phyloP scores from a whole-genome alignment of 2,329 filamentous ascomycete species.

The Aspergillus puulaauensis region DNA sequence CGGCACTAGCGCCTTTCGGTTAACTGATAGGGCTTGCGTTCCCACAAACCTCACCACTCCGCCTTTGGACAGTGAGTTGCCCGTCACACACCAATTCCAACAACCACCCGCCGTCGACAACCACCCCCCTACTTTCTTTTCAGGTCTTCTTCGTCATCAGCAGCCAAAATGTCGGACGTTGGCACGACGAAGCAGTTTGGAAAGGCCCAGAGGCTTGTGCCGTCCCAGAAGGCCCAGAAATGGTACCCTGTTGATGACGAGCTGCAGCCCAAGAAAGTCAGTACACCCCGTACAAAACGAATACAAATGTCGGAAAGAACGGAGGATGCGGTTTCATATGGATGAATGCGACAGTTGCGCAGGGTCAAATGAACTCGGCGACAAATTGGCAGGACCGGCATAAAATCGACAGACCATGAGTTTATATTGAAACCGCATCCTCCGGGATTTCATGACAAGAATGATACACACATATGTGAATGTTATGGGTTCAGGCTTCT shows the following conservation, averaged over 20 bases:
- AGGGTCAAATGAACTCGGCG: slow-evolving; percentile 18
- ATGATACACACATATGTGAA: background rate
- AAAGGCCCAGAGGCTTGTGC: slow-evolving; percentile 91
- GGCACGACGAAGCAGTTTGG: slow-evolving; percentile 89
- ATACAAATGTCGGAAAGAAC: slow-evolving; percentile 16
- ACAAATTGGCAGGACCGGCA: slow-evolving; percentile 15
- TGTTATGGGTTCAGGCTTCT: slow-evolving; percentile 16
- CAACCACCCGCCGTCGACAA: slow-evolving; percentile 45
- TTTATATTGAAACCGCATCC: slow-evolving; percentile 27
- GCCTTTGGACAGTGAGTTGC: slow-evolving; percentile 38
- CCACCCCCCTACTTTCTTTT: slow-evolving; percentile 33
- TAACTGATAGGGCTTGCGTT: slow-evolving; percentile 40
- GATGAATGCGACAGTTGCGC: slow-evolving; percentile 33
- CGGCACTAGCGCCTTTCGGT: slow-evolving; percentile 40
- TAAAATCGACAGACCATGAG: slow-evolving; percentile 22
- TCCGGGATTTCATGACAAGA: slow-evolving; percentile 5
- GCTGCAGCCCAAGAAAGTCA: slow-evolving; percentile 87
- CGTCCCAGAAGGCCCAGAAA: slow-evolving; percentile 92
- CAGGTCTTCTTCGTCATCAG: slow-evolving; percentile 41
- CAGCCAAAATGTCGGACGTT: slow-evolving; percentile 57
- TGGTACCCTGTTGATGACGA: slow-evolving; percentile 98
- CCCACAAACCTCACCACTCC: slow-evolving; percentile 45
- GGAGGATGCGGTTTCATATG: slow-evolving; percentile 28
- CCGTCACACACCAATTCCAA: slow-evolving; percentile 41
- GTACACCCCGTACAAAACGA: slow-evolving; percentile 45